Base-by-base conservation (phyloP, 2,329 filamentous ascomycete genomes). In the Verticillium isaacii region DNA sequence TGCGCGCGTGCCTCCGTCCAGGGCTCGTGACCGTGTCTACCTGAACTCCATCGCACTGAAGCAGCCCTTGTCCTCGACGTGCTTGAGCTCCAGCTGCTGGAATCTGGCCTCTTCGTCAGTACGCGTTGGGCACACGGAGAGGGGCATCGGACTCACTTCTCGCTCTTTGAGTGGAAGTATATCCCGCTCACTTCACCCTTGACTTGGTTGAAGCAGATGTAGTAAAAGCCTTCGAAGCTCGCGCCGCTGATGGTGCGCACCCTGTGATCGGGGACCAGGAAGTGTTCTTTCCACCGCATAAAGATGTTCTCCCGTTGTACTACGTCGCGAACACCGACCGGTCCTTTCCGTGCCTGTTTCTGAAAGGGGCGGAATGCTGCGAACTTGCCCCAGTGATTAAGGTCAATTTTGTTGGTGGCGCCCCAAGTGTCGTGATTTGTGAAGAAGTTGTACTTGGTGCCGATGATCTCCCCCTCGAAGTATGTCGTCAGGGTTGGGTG, bases 231-330 rank as follows among this genome's bases (percentile, higher is more conserved):
- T 72, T 99, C 95, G 64, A 98, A 99, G 71, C 94, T 98, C 8
- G 95, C 95, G 19, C 95, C 95, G 37, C 88, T 91, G 64, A 99
- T 97, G 12, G 91, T 96, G 64, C 89, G 86, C 23, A 98, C 93
- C 17, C 91, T 86, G 74, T 99, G 95, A 71, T 99, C 93, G 1
- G 95, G 95, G 0, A 99, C 95, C 0, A 99, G 81, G 70, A 99
- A 99, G 70, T 96, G 93, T 72, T 99, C 95, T 76, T 99, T 99
- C 95, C 95, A 99, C 64, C 95, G 88, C 95, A 99, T 99, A 72
- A 97, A 99, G 36, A 99, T 89, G 73, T 96, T 89, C 68, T 97
- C 93, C 66, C 88, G 84, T 72, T 96, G 90, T 57, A 87, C 85
- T 68, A 89, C 86, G 68, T 96, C 89, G 79, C 88, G 79, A 79